phyloP scores from a whole-genome alignment of 2,329 filamentous ascomycete genomes.

The Sclerotinia sclerotiorum region DNA sequence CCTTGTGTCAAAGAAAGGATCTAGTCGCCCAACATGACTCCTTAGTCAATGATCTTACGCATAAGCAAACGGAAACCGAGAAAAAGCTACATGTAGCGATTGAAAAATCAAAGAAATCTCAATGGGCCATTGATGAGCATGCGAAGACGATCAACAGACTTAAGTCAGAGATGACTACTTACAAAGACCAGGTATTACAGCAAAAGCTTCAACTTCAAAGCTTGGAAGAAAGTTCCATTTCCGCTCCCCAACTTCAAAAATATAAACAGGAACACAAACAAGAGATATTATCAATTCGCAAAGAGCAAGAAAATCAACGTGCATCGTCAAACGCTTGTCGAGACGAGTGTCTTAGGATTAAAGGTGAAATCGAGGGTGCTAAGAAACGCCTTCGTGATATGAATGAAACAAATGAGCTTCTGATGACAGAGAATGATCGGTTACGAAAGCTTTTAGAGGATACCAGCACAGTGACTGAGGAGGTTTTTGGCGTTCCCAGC shows the following conservation, averaged over 20 bases:
- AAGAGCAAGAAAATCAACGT: not conserved
- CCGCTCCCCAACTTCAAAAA: not conserved
- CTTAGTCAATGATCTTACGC: slow-evolving; percentile 14
- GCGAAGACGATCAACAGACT: not conserved
- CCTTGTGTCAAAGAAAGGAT: slow-evolving; percentile 22
- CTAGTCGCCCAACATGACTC: slow-evolving; percentile 10
- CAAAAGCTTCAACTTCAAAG: slow-evolving; percentile 13
- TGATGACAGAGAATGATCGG: slow-evolving; percentile 14
- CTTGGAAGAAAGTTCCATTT: not conserved
- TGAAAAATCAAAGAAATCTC: slow-evolving; percentile 1
- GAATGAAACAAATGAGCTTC: not conserved
- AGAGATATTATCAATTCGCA: slow-evolving; percentile 7
- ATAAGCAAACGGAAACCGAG: slow-evolving; percentile 10
- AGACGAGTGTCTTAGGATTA: not conserved
- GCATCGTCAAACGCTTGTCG: not conserved
- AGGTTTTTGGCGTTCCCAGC: not conserved
- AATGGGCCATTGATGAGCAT: not conserved
- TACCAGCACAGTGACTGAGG: not conserved
- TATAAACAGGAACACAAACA: not conserved
- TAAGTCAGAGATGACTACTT: slow-evolving; percentile 1
- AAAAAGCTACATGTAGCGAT: not conserved
- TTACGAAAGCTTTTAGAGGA: slow-evolving; percentile 7
- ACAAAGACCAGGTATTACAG: slow-evolving; percentile 15
- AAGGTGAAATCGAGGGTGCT: not conserved
- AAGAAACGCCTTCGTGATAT: not conserved